phyloP scores from a whole-genome alignment of 805 yeast genomes.

The Kazachstania kunashirensis region DNA sequence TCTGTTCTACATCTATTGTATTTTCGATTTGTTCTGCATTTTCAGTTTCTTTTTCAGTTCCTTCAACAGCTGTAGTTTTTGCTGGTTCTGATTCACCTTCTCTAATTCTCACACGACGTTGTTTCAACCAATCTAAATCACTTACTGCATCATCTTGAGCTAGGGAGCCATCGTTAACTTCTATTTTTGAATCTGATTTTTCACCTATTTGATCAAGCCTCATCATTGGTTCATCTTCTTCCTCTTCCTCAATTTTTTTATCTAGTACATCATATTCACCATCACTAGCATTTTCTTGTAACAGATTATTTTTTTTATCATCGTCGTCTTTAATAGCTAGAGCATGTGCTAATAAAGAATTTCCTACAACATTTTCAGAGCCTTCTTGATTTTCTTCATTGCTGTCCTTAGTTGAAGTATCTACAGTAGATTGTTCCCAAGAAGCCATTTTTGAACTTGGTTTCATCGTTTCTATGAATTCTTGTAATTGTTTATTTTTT shows the following conservation, averaged over 20 bases:
- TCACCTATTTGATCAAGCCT: conserved; percentile 25
- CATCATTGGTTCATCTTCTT: conserved; percentile 45
- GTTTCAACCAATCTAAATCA: conserved; percentile 82
- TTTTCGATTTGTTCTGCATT: conserved; percentile 4
- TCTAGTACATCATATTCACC: conserved; percentile 36
- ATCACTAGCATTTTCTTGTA: conserved; percentile 34
- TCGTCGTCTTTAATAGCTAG: conserved; percentile 30
- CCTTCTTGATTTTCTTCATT: conserved; percentile 24
- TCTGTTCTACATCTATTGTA: conserved; percentile 16
- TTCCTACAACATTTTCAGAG: conserved; percentile 28
- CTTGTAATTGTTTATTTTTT: conserved; percentile 58
- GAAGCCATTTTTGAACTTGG: conserved; percentile 61
- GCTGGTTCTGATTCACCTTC: conserved; percentile 33
- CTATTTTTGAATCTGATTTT: not conserved
- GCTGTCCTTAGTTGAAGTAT: conserved; percentile 6
- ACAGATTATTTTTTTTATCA: conserved; percentile 14
- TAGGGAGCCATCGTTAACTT: conserved; percentile 21
- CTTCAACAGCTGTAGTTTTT: conserved; percentile 5
- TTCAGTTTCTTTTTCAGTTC: conserved; percentile 2
- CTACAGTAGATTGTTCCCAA: conserved; percentile 42
- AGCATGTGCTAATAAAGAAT: conserved; percentile 34
- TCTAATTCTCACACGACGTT: conserved; percentile 60
- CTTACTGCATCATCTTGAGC: conserved; percentile 47
- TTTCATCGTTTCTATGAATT: conserved; percentile 75
- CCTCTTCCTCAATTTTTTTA: conserved; percentile 21